These are phyloP conservation scores for Nicotiana tomentosiformis DNA, from an alignment of 257 asterid genomes.

Conservation along the genomic window DNA sequence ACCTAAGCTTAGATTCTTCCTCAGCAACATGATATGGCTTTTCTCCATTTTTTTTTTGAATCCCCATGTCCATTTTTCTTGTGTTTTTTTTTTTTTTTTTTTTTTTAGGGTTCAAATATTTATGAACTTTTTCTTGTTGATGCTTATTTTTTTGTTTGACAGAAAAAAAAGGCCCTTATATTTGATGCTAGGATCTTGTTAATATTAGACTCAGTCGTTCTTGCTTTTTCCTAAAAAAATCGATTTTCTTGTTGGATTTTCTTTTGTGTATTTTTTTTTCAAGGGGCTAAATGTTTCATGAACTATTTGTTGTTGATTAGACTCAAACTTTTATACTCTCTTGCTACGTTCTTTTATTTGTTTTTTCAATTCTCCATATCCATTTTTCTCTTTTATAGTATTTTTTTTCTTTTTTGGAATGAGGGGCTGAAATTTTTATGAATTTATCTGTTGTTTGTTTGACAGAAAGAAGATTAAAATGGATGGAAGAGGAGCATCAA, in stretches of 20 bases:
- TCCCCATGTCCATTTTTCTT: background rate
- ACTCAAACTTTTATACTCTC: background rate
- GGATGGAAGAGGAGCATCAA: slow-evolving; percentile 43
- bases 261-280: too few relatives aligned
- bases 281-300: background rate
- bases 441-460: background rate
- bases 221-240: too few relatives aligned
- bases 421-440: background rate
- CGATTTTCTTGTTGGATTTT: too few relatives aligned
- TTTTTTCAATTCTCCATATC: background rate
- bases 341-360: background rate
- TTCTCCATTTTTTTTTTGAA: background rate
- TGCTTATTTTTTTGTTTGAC: background rate
- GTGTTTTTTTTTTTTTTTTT: background rate
- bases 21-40: background rate
- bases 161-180: background rate
- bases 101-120: background rate
- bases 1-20: background rate
- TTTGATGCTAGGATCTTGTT: background rate
- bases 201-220: too few relatives aligned
- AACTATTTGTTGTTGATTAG: background rate
- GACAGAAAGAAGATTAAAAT: slow-evolving; percentile 21
- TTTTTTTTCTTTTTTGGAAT: background rate
- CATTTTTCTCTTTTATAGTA: background rate
- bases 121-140: background rate